Evolutionary conservation across 305 asterid genomes (phyloP).

Genomic region (Rubia balearica): DNA sequence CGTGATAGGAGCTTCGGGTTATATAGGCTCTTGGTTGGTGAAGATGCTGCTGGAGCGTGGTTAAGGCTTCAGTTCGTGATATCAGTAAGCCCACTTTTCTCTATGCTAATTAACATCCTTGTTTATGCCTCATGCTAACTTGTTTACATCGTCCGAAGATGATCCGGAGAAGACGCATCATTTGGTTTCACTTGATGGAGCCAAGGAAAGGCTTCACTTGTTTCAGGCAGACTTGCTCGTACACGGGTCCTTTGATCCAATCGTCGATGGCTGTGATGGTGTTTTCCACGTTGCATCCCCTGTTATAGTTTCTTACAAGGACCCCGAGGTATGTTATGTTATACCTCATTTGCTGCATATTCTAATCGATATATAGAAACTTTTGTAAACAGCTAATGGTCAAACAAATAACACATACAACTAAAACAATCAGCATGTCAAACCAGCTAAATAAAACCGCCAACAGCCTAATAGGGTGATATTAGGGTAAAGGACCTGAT

Average conservation of each 20-base stretch:
- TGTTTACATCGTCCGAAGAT: neutral
- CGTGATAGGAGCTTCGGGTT: too few relatives aligned
- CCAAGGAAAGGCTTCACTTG: constrained; percentile 3
- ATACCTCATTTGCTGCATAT: neutral
- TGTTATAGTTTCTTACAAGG: neutral
- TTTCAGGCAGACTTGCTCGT: constrained; percentile 2
- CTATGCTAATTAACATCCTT: too few relatives aligned
- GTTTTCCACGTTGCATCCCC: constrained; percentile 5
- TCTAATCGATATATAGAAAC: neutral
- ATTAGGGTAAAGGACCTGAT: neutral
- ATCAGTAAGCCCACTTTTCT: too few relatives aligned
- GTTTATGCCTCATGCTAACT: too few relatives aligned
- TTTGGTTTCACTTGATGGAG: neutral
- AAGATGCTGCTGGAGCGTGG: too few relatives aligned
- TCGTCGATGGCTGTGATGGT: constrained; percentile 2
- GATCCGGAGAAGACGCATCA: neutral
- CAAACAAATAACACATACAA: too few relatives aligned
- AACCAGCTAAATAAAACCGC: too few relatives aligned
- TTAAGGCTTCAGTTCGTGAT: too few relatives aligned
- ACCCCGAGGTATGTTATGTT: neutral
- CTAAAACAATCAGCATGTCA: too few relatives aligned
- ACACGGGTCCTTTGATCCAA: neutral
- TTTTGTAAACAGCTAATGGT: too few relatives aligned
- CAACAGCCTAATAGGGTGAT: too few relatives aligned
- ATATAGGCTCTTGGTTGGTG: too few relatives aligned